phyloP scores from a whole-genome alignment of 1,284 basidiomycete genomes.

The Papiliotrema flavescens region DNA sequence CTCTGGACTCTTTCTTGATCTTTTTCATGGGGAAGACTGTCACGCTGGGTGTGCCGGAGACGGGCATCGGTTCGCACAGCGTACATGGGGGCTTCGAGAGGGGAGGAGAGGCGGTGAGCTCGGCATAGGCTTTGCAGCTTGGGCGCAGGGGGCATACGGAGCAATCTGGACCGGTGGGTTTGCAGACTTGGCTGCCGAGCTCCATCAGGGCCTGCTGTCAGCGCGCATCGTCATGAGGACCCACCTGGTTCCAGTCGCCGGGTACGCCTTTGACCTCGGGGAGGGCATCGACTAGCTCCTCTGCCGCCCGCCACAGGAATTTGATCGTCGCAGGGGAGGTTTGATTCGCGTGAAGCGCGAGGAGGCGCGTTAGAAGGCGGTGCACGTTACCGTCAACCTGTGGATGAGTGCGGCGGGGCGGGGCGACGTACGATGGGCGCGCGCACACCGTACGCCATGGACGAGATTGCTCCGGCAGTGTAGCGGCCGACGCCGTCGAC shows the following conservation, averaged over 20 bases:
- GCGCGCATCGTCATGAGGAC: not conserved
- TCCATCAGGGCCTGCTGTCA: slow-evolving; percentile 45
- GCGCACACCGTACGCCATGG: slow-evolving; percentile 80
- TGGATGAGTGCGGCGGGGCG: not conserved
- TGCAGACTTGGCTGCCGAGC: slow-evolving; percentile 85
- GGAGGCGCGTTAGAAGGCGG: slow-evolving; percentile 70
- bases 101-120: slow-evolving; percentile 38
- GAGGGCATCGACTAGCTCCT: slow-evolving; percentile 59
- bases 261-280: slow-evolving; percentile 49
- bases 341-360: slow-evolving; percentile 75
- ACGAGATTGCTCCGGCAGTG: slow-evolving; percentile 75
- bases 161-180: slow-evolving; percentile 73
- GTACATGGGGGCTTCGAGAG: slow-evolving; percentile 58
- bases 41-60: slow-evolving; percentile 49
- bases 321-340: slow-evolving; percentile 73
- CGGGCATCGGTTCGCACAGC: slow-evolving; percentile 65
- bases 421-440: slow-evolving; percentile 68
- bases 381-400: slow-evolving; percentile 91
- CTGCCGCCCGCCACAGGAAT: slow-evolving; percentile 75
- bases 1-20: slow-evolving; percentile 74
- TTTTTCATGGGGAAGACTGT: slow-evolving; percentile 82
- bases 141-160: slow-evolving; percentile 63
- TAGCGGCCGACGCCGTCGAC: slow-evolving; percentile 90
- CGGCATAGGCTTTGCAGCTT: slow-evolving; percentile 64
- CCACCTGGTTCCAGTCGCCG: slow-evolving; percentile 79